Evolutionary conservation across 176 grass and related monocot species (phyloP).

Genomic region (Bolboschoenus planiculmis): DNA sequence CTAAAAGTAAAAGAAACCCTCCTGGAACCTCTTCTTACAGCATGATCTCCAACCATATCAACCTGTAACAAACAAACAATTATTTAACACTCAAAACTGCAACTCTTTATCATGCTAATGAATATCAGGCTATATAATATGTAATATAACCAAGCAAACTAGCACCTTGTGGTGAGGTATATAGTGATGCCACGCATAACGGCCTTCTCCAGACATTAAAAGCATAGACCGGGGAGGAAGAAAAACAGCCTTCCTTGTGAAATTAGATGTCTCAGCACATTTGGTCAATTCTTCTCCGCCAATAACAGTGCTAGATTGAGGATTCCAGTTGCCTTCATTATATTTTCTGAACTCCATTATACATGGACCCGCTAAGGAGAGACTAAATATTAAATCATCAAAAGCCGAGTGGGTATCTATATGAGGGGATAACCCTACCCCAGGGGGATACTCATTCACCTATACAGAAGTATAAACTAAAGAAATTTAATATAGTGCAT

Average conservation of each 20-base stretch:
- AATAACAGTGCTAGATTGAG: slow-evolving; percentile 31
- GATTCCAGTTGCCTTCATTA: slow-evolving; percentile 46
- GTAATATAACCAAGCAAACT: background rate
- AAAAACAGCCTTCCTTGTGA: slow-evolving; percentile 67
- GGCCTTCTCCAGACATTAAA: slow-evolving; percentile 91
- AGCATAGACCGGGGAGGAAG: slow-evolving; percentile 72
- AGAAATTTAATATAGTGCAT: background rate
- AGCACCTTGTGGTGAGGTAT: slow-evolving; percentile 92
- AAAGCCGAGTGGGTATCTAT: slow-evolving; percentile 97
- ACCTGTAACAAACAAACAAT: slow-evolving; percentile 32
- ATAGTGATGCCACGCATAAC: slow-evolving; percentile 98
- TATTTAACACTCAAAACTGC: background rate
- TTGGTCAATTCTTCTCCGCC: slow-evolving; percentile 38
- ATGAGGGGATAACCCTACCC: slow-evolving; percentile 90
- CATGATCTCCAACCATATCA: slow-evolving; percentile 53
- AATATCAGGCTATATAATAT: background rate
- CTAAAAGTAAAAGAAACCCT: slow-evolving; percentile 90
- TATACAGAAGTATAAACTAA: slow-evolving; percentile 28
- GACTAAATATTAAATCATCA: slow-evolving; percentile 92
- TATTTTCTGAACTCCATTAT: slow-evolving; percentile 98
- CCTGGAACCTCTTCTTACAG: slow-evolving; percentile 54
- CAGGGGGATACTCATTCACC: slow-evolving; percentile 95
- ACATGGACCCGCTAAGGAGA: slow-evolving; percentile 79
- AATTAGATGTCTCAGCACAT: slow-evolving; percentile 23
- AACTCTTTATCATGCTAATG: background rate